These are phyloP conservation scores for Podosphaera aphanis DNA, from an alignment of 2,329 filamentous ascomycete genomes.

Conservation along the genomic window DNA sequence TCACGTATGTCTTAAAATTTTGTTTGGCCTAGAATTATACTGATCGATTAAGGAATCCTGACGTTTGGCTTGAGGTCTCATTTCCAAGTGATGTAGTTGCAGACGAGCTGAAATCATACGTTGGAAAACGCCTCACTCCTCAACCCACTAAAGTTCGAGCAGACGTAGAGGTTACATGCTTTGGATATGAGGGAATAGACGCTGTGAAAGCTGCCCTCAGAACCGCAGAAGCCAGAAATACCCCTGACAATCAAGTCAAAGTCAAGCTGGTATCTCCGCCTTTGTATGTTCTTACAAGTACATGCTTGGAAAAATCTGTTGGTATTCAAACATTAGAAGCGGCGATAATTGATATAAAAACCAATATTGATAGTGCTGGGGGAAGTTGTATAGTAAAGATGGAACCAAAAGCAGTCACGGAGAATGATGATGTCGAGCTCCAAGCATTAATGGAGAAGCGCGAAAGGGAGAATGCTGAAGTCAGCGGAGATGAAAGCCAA, in stretches of 20 bases:
- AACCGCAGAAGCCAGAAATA: constrained; percentile 82
- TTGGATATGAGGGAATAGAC: constrained; percentile 93
- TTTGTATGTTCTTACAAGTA: constrained; percentile 85
- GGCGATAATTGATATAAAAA: constrained; percentile 69
- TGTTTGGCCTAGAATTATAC: constrained; percentile 5
- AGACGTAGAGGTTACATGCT: constrained; percentile 89
- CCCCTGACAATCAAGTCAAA: constrained; percentile 80
- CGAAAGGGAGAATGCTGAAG: constrained; percentile 90
- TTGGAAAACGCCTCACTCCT: constrained; percentile 86
- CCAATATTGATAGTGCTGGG: constrained; percentile 53
- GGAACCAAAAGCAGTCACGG: constrained; percentile 96
- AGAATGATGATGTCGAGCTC: constrained; percentile 91
- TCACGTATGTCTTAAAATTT: constrained; percentile 41
- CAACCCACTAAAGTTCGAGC: constrained; percentile 98
- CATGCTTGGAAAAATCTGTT: constrained; percentile 75
- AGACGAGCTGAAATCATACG: constrained; percentile 83
- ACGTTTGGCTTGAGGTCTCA: constrained; percentile 80
- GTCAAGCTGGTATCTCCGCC: constrained; percentile 96
- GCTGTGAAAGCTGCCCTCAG: constrained; percentile 85
- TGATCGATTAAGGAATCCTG: constrained; percentile 45
- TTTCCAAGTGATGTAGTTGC: constrained; percentile 72
- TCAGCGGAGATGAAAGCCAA: constrained; percentile 89
- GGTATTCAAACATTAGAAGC: constrained; percentile 71
- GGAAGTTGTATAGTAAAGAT: constrained; percentile 82
- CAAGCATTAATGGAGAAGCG: constrained; percentile 98